A percentile compares a stretch with the other conserved stretches of the same genome.
These are phyloP conservation scores for Cupressus sempervirens DNA, from an alignment of 75 land plant species.

Conservation along the genomic window DNA sequence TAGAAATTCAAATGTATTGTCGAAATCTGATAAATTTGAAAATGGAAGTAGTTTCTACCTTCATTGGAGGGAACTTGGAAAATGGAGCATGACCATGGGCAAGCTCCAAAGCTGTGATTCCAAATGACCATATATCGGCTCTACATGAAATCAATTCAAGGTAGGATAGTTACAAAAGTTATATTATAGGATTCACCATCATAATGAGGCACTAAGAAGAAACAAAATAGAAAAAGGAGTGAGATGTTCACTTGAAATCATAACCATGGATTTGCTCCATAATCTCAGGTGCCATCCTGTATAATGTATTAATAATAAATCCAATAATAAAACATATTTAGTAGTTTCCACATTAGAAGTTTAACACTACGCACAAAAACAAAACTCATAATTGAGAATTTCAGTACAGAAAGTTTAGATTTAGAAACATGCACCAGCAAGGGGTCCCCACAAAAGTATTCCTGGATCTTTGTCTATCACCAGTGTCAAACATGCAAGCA, in stretches of 20 bases:
- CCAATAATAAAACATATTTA: not conserved
- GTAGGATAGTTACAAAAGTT: not conserved
- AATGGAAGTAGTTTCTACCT: slow-evolving; percentile 31
- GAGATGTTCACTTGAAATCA: slow-evolving; percentile 75
- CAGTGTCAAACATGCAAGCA: slow-evolving; percentile 98
- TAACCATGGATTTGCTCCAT: slow-evolving; percentile 94
- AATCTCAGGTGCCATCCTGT: slow-evolving; percentile 95
- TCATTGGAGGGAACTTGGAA: slow-evolving; percentile 92
- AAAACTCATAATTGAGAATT: not conserved
- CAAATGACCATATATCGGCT: slow-evolving; percentile 93
- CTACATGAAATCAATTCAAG: slow-evolving; percentile 25
- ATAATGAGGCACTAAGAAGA: not conserved
- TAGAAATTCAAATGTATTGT: too few species aligned
- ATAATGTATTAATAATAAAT: not conserved
- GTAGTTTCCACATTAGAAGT: not conserved
- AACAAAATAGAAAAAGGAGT: not conserved
- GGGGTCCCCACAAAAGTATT: slow-evolving; percentile 98
- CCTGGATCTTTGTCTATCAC: slow-evolving; percentile 90
- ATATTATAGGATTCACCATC: not conserved
- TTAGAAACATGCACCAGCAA: slow-evolving; percentile 63
- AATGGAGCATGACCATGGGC: slow-evolving; percentile 95
- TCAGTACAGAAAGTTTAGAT: not conserved
- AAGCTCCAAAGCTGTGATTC: slow-evolving; percentile 85
- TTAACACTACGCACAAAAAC: not conserved
- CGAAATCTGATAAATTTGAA: not conserved